Conservation (phyloP, 331 rosid species). For the Rosa hybrid region DNA sequence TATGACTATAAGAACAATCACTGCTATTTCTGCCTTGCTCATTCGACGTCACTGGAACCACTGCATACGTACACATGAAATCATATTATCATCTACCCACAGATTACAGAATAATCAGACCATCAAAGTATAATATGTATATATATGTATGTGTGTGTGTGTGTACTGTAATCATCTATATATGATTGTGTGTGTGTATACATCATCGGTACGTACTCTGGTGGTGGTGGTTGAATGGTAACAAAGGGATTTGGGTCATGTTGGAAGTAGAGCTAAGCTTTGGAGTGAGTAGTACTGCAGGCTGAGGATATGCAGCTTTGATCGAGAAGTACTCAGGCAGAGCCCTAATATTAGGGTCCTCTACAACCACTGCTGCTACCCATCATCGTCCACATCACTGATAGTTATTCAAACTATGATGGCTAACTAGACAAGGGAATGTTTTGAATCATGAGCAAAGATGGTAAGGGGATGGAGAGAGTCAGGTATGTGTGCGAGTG, state of each 20-base stretch:
- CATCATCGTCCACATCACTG: too few relatives aligned
- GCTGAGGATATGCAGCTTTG: background rate
- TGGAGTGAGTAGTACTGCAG: background rate
- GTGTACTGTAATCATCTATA: background rate
- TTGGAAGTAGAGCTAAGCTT: background rate
- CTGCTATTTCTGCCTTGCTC: background rate
- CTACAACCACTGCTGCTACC: too few relatives aligned
- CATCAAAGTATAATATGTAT: background rate
- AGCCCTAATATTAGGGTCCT: background rate
- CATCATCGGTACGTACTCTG: background rate
- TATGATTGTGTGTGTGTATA: too few relatives aligned
- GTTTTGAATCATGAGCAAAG: background rate
- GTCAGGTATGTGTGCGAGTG: too few relatives aligned
- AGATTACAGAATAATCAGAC: background rate
- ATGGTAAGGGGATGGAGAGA: background rate
- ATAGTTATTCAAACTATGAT: too few relatives aligned
- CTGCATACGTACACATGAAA: background rate
- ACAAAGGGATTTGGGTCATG: background rate
- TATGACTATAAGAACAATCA: background rate
- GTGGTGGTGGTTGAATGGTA: background rate
- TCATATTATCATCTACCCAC: background rate
- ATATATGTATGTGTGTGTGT: too few relatives aligned
- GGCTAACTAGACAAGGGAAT: background rate
- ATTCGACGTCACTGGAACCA: background rate
- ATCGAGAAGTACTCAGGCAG: background rate